These are phyloP conservation scores for Coemansia sp. DNA, from an alignment of 192 early-diverging fungal species.

Conservation along the genomic window DNA sequence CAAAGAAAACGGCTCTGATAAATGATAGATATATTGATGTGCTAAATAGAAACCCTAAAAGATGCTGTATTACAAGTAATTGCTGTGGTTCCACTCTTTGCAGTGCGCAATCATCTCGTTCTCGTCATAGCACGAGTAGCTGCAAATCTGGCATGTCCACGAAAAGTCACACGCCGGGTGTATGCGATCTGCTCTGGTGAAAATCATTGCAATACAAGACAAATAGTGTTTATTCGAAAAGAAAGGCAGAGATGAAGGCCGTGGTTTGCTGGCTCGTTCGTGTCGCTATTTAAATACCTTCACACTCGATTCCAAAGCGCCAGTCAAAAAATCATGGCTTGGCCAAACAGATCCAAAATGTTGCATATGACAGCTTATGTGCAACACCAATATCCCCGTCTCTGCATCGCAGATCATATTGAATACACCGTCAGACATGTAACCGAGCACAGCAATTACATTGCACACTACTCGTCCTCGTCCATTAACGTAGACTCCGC, in stretches of 20 bases:
- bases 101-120: constrained; percentile 1
- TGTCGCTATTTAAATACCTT: background rate
- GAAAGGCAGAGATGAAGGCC: too few species aligned
- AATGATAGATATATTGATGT: background rate
- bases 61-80: background rate
- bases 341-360: background rate
- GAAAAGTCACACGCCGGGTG: constrained; percentile 3
- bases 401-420: background rate
- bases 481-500: constrained; percentile 2
- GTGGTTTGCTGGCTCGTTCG: background rate
- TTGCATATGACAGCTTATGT: background rate
- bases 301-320: background rate
- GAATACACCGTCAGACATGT: background rate
- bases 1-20: background rate
- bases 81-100: constrained; percentile 3
- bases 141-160: constrained; percentile 3
- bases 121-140: background rate
- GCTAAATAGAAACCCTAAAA: background rate
- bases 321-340: background rate
- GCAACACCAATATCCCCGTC: background rate
- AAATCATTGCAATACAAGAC: background rate
- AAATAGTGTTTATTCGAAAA: background rate
- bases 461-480: constrained; percentile 5
- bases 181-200: background rate
- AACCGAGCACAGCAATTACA: background rate